phyloP scores from a whole-genome alignment of 805 yeast species.

The Naumovozyma dairenensis region DNA sequence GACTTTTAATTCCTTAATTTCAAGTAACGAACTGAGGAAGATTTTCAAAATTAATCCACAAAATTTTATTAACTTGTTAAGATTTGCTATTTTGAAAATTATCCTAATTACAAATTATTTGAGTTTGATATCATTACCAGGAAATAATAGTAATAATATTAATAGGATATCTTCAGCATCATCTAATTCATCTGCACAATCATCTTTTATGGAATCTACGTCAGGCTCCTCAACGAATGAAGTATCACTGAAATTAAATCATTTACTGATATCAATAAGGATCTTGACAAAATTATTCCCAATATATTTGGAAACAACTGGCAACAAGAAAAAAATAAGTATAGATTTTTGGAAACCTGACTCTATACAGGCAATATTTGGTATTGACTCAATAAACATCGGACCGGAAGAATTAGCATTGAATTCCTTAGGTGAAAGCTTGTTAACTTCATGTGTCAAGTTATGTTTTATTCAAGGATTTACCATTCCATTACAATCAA shows the following conservation, averaged over 20 bases:
- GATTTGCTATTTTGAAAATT: slow-evolving; percentile 30
- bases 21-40: slow-evolving; percentile 47
- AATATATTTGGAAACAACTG: slow-evolving; percentile 47
- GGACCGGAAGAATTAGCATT: not conserved
- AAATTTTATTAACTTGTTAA: slow-evolving; percentile 48
- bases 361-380: slow-evolving; percentile 7
- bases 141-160: too few species aligned
- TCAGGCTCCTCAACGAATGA: slow-evolving; percentile 1
- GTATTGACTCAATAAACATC: slow-evolving; percentile 8
- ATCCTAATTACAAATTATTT: slow-evolving; percentile 20
- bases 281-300: slow-evolving; percentile 60
- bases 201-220: too few species aligned
- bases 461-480: slow-evolving; percentile 24
- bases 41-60: slow-evolving; percentile 48
- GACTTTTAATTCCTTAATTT: slow-evolving; percentile 35
- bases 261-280: slow-evolving; percentile 52
- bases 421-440: slow-evolving; percentile 30
- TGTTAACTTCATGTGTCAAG: slow-evolving; percentile 19
- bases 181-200: too few species aligned
- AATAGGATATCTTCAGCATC: too few species aligned
- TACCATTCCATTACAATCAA: slow-evolving; percentile 12
- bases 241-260: slow-evolving; percentile 6
- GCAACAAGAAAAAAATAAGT: not conserved
- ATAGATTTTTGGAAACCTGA: not conserved
- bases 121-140: too few species aligned